Percentiles rank a stretch among this genome's conserved stretches.
Evolutionary conservation across 345 rosid species (phyloP).

Genomic region (Toxicodendron radicans): DNA sequence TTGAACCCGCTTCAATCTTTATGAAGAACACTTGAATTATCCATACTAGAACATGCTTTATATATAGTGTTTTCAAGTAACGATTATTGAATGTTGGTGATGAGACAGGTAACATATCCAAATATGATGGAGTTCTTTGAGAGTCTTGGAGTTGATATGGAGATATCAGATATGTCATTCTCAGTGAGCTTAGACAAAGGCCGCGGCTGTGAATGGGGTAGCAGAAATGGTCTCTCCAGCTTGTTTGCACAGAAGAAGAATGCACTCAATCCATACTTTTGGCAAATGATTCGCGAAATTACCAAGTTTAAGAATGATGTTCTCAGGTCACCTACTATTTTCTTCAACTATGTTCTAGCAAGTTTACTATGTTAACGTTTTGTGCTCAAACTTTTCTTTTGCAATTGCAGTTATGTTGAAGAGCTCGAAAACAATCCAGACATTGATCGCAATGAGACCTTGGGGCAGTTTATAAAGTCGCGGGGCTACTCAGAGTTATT

Average conservation of each 20-base stretch:
- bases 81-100: not conserved
- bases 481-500: constrained; percentile 78
- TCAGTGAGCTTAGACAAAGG: constrained; percentile 80
- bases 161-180: constrained; percentile 71
- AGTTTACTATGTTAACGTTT: too few species aligned
- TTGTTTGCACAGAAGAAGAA: constrained; percentile 80
- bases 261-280: constrained; percentile 58
- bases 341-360: too few species aligned
- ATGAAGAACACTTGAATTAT: not conserved
- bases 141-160: constrained; percentile 79
- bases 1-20: too few species aligned
- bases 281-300: constrained; percentile 82
- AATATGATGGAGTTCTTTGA: constrained; percentile 93
- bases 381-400: not conserved
- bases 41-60: not conserved
- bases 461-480: constrained; percentile 62
- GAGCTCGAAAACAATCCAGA: constrained; percentile 66
- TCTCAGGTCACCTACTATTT: constrained; percentile 32
- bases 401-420: constrained; percentile 53
- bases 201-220: constrained; percentile 88
- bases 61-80: not conserved
- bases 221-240: constrained; percentile 66
- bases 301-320: constrained; percentile 67
- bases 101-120: constrained; percentile 79
- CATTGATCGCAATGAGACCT: constrained; percentile 57